A percentile compares a stretch with the other conserved stretches of the same genome.
These are phyloP conservation scores for Lithocarpus polystachyus DNA, from an alignment of 306 rosid species.

Conservation along the genomic window DNA sequence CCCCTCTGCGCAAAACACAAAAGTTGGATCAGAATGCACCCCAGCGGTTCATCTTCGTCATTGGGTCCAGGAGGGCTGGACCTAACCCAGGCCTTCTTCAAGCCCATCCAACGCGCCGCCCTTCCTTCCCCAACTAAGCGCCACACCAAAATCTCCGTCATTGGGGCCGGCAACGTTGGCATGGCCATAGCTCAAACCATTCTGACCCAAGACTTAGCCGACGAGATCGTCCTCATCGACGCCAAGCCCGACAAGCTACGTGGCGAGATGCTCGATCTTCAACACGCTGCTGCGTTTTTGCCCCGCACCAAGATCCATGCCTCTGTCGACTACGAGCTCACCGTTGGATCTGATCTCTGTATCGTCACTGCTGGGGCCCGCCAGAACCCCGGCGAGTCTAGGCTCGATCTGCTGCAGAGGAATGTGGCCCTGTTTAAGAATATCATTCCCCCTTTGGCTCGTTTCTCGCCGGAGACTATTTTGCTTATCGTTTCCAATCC, in stretches of 20 bases:
- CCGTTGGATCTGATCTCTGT: constrained; percentile 77
- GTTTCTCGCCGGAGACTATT: constrained; percentile 49
- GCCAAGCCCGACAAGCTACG: constrained; percentile 71
- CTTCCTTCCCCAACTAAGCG: constrained; percentile 61
- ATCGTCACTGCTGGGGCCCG: constrained; percentile 90
- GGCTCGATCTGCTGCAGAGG: constrained; percentile 71
- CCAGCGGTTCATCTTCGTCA: constrained; percentile 46
- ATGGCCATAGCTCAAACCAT: constrained; percentile 99
- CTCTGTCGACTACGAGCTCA: constrained; percentile 67
- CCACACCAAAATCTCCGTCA: constrained; percentile 65
- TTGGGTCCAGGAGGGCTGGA: constrained; percentile 80
- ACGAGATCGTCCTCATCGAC: constrained; percentile 78
- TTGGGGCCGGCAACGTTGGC: constrained; percentile 92
- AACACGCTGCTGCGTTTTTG: constrained; percentile 91
- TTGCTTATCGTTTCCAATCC: constrained; percentile 80
- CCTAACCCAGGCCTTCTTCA: constrained; percentile 65
- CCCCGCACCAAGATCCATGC: constrained; percentile 84
- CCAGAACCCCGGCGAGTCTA: constrained; percentile 67
- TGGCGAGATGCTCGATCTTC: constrained; percentile 93
- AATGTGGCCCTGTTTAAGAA: constrained; percentile 62
- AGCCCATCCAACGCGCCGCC: constrained; percentile 43
- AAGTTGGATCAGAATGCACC: constrained; percentile 41
- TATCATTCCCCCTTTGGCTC: constrained; percentile 69
- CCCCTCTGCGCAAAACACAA: neutral
- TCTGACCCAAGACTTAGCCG: constrained; percentile 75